Percentiles rank a stretch among this genome's conserved stretches.
These are phyloP conservation scores for Talaromyces pinophilus DNA, from an alignment of 2,329 filamentous ascomycete genomes.

Conservation along the genomic window DNA sequence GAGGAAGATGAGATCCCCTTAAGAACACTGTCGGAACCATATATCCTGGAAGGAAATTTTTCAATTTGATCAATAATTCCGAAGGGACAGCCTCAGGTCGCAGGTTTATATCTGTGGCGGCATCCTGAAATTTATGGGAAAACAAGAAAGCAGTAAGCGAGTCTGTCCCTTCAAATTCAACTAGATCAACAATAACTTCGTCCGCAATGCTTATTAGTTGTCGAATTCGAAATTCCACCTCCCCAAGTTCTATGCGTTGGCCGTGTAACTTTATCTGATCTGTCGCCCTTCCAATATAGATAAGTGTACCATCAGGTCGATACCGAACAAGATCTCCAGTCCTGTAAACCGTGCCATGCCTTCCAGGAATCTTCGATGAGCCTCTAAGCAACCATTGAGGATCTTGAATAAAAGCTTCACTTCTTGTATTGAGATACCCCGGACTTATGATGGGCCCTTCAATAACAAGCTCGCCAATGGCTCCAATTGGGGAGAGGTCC, in stretches of 20 bases:
- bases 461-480: constrained; percentile 14
- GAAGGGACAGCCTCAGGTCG: not conserved
- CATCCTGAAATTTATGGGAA: not conserved
- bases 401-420: not conserved
- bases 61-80: not conserved
- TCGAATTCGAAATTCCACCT: constrained; percentile 10
- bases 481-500: constrained; percentile 8
- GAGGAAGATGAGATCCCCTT: not conserved
- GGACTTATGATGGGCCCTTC: constrained; percentile 29
- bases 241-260: constrained; percentile 18
- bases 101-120: not conserved
- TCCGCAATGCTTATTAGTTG: not conserved
- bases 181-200: not conserved
- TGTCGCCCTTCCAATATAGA: not conserved
- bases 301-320: constrained; percentile 12
- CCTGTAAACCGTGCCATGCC: not conserved
- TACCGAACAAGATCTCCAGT: constrained; percentile 18
- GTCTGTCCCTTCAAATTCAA: not conserved
- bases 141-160: not conserved
- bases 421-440: constrained; percentile 32
- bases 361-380: not conserved
- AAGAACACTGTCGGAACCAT: constrained; percentile 19
- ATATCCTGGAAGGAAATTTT: constrained; percentile 28
- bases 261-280: constrained; percentile 19
- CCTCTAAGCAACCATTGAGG: constrained; percentile 56